Percentiles rank a stretch among this genome's conserved stretches.
Evolutionary conservation across 1,284 basidiomycete genomes (phyloP).

Genomic region (Puccinia horiana): DNA sequence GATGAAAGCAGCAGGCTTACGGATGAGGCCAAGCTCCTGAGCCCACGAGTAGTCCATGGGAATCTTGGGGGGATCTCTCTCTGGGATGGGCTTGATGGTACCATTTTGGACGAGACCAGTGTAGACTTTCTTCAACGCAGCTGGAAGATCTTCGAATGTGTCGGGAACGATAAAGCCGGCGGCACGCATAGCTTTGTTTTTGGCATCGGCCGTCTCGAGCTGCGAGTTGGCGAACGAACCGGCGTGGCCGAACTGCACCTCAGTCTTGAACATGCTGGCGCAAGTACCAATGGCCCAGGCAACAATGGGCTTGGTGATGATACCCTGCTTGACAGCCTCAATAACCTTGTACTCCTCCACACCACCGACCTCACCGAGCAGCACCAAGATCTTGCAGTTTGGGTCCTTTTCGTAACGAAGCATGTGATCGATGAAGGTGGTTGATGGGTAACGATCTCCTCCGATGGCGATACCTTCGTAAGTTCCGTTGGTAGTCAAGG

Average conservation of each 20-base stretch:
- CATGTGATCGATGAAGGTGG: conserved; percentile 98
- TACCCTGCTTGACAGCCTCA: conserved; percentile 89
- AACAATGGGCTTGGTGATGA: conserved; percentile 96
- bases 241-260: conserved; percentile 98
- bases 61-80: conserved; percentile 89
- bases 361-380: conserved; percentile 97
- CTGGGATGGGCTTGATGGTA: conserved; percentile 70
- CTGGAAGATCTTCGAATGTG: conserved; percentile 93
- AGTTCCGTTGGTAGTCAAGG: conserved; percentile 93
- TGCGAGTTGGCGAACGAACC: conserved; percentile 98
- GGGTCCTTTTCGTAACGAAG: conserved; percentile 96
- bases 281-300: conserved; percentile 99
- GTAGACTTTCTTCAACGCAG: conserved; percentile 80
- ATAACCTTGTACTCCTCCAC: conserved; percentile 99
- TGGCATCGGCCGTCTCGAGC: conserved; percentile 93
- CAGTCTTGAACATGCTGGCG: conserved; percentile 99
- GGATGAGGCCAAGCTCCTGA: conserved; percentile 90
- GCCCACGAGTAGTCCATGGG: conserved; percentile 99
- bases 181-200: conserved; percentile 91
- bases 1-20: conserved; percentile 98
- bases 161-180: conserved; percentile 96
- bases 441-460: conserved; percentile 97
- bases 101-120: conserved; percentile 75
- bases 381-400: conserved; percentile 96
- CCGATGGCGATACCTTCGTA: conserved; percentile 99